These are phyloP conservation scores for Cetraspora pellucida DNA, from an alignment of 192 early-diverging fungal genomes.

Conservation along the genomic window DNA sequence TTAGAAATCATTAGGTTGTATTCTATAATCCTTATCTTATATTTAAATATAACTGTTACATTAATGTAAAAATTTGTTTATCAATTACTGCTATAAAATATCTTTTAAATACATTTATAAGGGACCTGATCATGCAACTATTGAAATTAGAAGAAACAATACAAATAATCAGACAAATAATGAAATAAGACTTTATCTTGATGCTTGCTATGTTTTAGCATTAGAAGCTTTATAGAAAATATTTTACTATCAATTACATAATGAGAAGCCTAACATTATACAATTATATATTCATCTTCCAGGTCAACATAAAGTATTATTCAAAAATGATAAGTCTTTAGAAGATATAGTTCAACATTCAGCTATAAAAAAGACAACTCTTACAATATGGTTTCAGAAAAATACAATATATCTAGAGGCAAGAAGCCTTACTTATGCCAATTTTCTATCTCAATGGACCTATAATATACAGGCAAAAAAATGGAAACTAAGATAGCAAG, in stretches of 20 bases:
- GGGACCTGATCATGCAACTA: not conserved
- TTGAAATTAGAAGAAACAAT: not conserved
- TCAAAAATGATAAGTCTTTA: constrained; percentile 12
- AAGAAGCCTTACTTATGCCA: constrained; percentile 2
- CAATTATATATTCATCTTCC: too few species aligned
- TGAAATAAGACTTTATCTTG: constrained; percentile 3
- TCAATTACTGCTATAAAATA: constrained; percentile 43
- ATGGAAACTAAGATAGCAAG: constrained; percentile 27
- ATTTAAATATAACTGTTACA: constrained; percentile 44
- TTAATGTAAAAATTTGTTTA: constrained; percentile 43
- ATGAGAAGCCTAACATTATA: not conserved
- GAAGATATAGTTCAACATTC: constrained; percentile 15
- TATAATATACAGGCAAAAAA: constrained; percentile 17
- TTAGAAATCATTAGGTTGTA: constrained; percentile 43
- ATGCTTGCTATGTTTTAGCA: constrained; percentile 16
- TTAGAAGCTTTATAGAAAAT: constrained; percentile 39
- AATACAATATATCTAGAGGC: constrained; percentile 19
- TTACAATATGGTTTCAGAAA: constrained; percentile 31
- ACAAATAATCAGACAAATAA: not conserved
- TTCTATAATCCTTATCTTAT: constrained; percentile 39
- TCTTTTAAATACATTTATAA: constrained; percentile 44
- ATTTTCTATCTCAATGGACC: constrained; percentile 27
- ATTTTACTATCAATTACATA: constrained; percentile 36
- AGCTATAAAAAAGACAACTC: constrained; percentile 1
- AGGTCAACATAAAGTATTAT: not conserved